phyloP scores from a whole-genome alignment of 768 basidiomycete genomes.

The Tulasnella sp. region DNA sequence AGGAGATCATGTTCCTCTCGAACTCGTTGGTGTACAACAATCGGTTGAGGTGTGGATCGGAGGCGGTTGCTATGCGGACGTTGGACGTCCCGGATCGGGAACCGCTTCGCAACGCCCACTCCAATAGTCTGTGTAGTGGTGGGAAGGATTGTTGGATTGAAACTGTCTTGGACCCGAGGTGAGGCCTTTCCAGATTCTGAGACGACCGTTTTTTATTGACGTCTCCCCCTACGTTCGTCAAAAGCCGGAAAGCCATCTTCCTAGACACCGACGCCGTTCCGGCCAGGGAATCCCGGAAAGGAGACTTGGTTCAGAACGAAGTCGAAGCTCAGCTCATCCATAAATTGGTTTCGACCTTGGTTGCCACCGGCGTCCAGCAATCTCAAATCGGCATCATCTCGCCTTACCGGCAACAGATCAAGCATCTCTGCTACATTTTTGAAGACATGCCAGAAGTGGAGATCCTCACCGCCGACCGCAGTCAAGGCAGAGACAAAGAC shows the following conservation, averaged over 20 bases:
- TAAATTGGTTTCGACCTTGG: conserved; percentile 53
- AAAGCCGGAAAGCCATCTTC: conserved; percentile 79
- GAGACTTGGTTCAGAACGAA: conserved; percentile 85
- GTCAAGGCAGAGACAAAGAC: conserved; percentile 93
- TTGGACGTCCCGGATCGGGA: conserved; percentile 46
- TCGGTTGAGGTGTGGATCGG: conserved; percentile 69
- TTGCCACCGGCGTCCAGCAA: conserved; percentile 54
- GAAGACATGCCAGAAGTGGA: conserved; percentile 54
- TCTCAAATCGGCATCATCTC: conserved; percentile 82
- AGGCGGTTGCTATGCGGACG: conserved; percentile 52
- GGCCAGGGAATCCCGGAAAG: conserved; percentile 69
- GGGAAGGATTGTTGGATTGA: conserved; percentile 62
- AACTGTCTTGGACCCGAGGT: conserved; percentile 57
- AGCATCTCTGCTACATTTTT: conserved; percentile 66
- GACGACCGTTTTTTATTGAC: not conserved
- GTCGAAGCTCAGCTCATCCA: conserved; percentile 52
- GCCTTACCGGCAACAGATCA: conserved; percentile 91
- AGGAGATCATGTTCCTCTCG: conserved; percentile 86
- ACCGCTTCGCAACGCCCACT: conserved; percentile 43
- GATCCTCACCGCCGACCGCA: conserved; percentile 84
- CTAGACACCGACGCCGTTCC: conserved; percentile 85
- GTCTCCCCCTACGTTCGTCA: not conserved
- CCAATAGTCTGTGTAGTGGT: conserved; percentile 22
- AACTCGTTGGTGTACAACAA: conserved; percentile 80
- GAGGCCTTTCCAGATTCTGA: conserved; percentile 22